Percentiles rank a stretch among this genome's conserved stretches.
phyloP scores from a whole-genome alignment of 371 early-diverging fungal genomes.

The Mucor circinelloides region DNA sequence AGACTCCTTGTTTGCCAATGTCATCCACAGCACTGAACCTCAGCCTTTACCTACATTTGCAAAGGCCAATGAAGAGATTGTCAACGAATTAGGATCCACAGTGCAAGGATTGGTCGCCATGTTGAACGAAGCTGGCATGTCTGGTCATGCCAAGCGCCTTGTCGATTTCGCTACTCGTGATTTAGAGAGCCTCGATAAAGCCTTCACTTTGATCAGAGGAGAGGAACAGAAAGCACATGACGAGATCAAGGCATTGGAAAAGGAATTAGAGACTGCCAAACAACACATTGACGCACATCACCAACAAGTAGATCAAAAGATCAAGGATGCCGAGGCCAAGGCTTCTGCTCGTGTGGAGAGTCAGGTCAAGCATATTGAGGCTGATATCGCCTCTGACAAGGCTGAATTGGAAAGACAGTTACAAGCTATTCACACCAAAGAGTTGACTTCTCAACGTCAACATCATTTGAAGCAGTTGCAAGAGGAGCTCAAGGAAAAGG shows the following conservation, averaged over 20 bases:
- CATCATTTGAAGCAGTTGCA: conserved; percentile 36
- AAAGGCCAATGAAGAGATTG: conserved; percentile 11
- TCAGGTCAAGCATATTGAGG: conserved; percentile 43
- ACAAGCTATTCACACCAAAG: conserved; percentile 28
- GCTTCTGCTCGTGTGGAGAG: conserved; percentile 35
- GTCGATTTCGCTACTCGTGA: conserved; percentile 42
- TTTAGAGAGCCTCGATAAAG: conserved; percentile 29
- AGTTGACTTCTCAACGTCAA: conserved; percentile 48
- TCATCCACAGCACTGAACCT: conserved; percentile 29
- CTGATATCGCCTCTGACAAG: conserved; percentile 40
- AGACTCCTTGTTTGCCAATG: conserved; percentile 35
- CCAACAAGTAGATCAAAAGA: conserved; percentile 22
- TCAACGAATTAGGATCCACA: conserved; percentile 38
- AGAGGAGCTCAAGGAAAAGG: conserved; percentile 52
- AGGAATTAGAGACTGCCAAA: conserved; percentile 4
- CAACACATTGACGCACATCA: conserved; percentile 15
- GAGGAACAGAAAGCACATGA: conserved; percentile 29
- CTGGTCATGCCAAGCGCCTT: conserved; percentile 44
- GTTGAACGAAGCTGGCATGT: conserved; percentile 46
- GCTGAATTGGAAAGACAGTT: conserved; percentile 29
- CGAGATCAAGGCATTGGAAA: conserved; percentile 16
- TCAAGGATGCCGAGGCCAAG: conserved; percentile 21
- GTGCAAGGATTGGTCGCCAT: conserved; percentile 31
- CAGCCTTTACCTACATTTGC: conserved; percentile 28
- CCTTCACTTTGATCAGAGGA: conserved; percentile 21